These are phyloP conservation scores for Rosellinia necatrix DNA, from an alignment of 2,329 filamentous ascomycete genomes.

Conservation along the genomic window DNA sequence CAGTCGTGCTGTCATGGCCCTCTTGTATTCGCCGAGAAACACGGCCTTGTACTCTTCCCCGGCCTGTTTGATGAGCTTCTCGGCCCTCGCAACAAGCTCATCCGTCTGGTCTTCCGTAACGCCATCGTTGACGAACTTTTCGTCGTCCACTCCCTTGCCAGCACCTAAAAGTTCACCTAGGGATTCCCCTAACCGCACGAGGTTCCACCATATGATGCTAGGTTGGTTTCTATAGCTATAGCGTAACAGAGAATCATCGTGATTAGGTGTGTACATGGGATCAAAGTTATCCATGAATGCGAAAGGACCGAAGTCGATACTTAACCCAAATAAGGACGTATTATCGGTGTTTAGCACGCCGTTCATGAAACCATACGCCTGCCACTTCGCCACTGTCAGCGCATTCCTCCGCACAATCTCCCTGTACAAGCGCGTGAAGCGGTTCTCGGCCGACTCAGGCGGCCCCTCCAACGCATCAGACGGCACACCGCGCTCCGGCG, in stretches of 20 bases:
- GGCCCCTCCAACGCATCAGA: slow-evolving; percentile 69
- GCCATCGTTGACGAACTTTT: slow-evolving; percentile 72
- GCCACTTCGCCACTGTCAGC: slow-evolving; percentile 87
- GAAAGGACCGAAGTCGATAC: slow-evolving; percentile 94
- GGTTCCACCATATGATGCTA: slow-evolving; percentile 97
- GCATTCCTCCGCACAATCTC: slow-evolving; percentile 88
- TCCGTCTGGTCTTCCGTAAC: slow-evolving; percentile 70
- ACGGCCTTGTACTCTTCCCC: slow-evolving; percentile 89
- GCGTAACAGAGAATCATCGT: slow-evolving; percentile 85
- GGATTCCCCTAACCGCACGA: slow-evolving; percentile 87
- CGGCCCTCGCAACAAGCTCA: slow-evolving; percentile 76
- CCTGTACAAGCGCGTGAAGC: slow-evolving; percentile 84
- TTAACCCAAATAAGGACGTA: slow-evolving; percentile 86
- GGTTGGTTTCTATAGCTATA: slow-evolving; percentile 96
- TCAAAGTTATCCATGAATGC: slow-evolving; percentile 98
- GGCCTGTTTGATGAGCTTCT: slow-evolving; percentile 77
- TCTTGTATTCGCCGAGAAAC: slow-evolving; percentile 88
- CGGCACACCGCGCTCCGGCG: slow-evolving; percentile 56
- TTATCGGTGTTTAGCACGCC: slow-evolving; percentile 98
- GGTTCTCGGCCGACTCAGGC: slow-evolving; percentile 74
- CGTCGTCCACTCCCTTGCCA: slow-evolving; percentile 71
- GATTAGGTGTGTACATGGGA: slow-evolving; percentile 91
- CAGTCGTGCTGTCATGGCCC: slow-evolving; percentile 77
- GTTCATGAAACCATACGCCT: slow-evolving; percentile 99
- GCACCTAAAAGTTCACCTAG: slow-evolving; percentile 87